A percentile compares a stretch with the other conserved stretches of the same genome.
These are phyloP conservation scores for Colletotrichum sp. DNA, from an alignment of 2,329 filamentous ascomycete species.

Conservation along the genomic window DNA sequence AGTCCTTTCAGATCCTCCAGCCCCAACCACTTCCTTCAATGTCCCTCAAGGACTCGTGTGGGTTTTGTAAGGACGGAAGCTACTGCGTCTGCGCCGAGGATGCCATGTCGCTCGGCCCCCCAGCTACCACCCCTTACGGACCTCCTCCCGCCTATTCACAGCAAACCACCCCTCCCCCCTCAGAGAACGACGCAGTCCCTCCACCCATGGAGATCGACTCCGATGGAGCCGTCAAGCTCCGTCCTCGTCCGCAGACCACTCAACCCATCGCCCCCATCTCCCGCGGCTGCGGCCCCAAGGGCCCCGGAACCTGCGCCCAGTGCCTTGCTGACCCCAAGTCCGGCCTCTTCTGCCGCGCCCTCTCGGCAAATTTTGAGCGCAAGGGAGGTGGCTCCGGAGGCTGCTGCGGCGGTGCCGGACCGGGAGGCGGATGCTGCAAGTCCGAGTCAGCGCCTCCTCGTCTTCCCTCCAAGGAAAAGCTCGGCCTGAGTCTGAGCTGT, in stretches of 20 bases:
- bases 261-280: slow-evolving; percentile 35
- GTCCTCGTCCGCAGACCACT: slow-evolving; percentile 33
- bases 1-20: slow-evolving; percentile 16
- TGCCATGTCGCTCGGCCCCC: slow-evolving; percentile 30
- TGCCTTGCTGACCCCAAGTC: slow-evolving; percentile 80
- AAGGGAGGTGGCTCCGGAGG: slow-evolving; percentile 38
- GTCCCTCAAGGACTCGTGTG: slow-evolving; percentile 69
- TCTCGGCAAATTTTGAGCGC: slow-evolving; percentile 69
- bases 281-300: slow-evolving; percentile 65
- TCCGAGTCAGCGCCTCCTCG: slow-evolving; percentile 37
- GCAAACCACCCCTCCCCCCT: slow-evolving; percentile 61
- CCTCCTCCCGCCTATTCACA: slow-evolving; percentile 29
- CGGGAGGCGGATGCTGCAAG: slow-evolving; percentile 71
- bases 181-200: slow-evolving; percentile 63
- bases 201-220: slow-evolving; percentile 63
- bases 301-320: slow-evolving; percentile 80
- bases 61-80: slow-evolving; percentile 82
- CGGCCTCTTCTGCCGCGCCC: slow-evolving; percentile 81
- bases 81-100: slow-evolving; percentile 82
- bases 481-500: slow-evolving; percentile 68
- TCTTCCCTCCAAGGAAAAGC: slow-evolving; percentile 34
- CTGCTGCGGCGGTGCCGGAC: slow-evolving; percentile 66
- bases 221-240: slow-evolving; percentile 66
- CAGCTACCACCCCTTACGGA: slow-evolving; percentile 4
- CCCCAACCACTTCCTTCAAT: slow-evolving; percentile 35